A percentile compares a stretch with the other conserved stretches of the same genome.
These are phyloP conservation scores for Eucalyptus albens DNA, from an alignment of 345 rosid genomes.

Conservation along the genomic window DNA sequence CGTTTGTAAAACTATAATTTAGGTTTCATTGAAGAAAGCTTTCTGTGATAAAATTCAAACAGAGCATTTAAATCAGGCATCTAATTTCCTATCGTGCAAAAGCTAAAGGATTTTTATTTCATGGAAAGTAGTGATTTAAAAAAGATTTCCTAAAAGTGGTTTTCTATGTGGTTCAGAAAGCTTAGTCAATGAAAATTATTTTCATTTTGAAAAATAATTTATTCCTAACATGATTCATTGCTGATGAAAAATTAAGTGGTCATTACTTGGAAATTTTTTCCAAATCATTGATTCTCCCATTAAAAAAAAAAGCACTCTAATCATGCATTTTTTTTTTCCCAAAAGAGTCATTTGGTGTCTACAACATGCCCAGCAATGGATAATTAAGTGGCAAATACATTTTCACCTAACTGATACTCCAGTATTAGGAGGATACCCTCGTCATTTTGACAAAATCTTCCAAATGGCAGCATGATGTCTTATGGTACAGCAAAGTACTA, in stretches of 20 bases:
- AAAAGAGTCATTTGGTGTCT: neutral
- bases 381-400: neutral
- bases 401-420: neutral
- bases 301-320: neutral
- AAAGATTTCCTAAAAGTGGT: neutral
- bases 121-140: neutral
- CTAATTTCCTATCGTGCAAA: neutral
- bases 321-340: neutral
- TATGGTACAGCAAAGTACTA: neutral
- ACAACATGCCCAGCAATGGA: neutral
- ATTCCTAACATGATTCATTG: neutral
- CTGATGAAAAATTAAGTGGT: neutral
- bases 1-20: neutral
- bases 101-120: neutral
- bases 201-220: neutral
- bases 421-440: neutral
- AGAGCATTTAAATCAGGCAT: neutral
- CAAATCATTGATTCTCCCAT: neutral
- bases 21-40: neutral
- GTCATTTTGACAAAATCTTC: neutral
- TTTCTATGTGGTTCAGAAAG: neutral
- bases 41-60: neutral
- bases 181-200: neutral
- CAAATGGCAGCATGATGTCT: neutral
- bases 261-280: neutral